Evolutionary conservation across 768 basidiomycete genomes (phyloP).

Genomic region (Calocera cornea): DNA sequence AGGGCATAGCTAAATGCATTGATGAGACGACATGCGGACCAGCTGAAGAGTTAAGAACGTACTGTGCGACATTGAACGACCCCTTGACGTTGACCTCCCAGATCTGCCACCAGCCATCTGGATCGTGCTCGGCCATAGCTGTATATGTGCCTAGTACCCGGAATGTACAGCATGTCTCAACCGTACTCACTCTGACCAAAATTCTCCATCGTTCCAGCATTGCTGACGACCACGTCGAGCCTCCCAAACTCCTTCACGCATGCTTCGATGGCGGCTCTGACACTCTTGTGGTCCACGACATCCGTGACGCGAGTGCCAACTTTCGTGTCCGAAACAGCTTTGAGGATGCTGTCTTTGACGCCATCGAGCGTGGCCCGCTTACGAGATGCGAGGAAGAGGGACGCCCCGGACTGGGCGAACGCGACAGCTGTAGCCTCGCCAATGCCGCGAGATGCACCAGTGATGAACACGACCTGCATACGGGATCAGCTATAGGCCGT

Average conservation of each 20-base stretch:
- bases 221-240: conserved; percentile 22
- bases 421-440: conserved; percentile 19
- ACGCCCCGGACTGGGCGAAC: conserved; percentile 22
- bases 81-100: conserved; percentile 20
- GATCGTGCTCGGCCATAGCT: conserved; percentile 11
- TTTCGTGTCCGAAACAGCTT: conserved; percentile 14
- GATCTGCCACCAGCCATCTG: conserved; percentile 19
- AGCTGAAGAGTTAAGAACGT: neutral
- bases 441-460: conserved; percentile 22
- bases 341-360: conserved; percentile 15
- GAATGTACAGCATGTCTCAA: neutral
- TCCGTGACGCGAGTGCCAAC: conserved; percentile 19
- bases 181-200: neutral
- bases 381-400: conserved; percentile 20
- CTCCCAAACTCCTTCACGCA: conserved; percentile 19
- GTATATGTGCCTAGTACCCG: neutral
- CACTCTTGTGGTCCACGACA: conserved; percentile 16
- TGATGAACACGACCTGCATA: conserved; percentile 20
- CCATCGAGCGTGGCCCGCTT: conserved; percentile 12
- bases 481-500: conserved; percentile 3
- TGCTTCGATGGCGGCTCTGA: conserved; percentile 17
- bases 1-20: neutral
- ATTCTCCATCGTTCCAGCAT: conserved; percentile 17
- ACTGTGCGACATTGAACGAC: conserved; percentile 16
- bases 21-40: no score